These are phyloP conservation scores for Suillus ampliporus DNA, from an alignment of 768 basidiomycete species.

Conservation along the genomic window DNA sequence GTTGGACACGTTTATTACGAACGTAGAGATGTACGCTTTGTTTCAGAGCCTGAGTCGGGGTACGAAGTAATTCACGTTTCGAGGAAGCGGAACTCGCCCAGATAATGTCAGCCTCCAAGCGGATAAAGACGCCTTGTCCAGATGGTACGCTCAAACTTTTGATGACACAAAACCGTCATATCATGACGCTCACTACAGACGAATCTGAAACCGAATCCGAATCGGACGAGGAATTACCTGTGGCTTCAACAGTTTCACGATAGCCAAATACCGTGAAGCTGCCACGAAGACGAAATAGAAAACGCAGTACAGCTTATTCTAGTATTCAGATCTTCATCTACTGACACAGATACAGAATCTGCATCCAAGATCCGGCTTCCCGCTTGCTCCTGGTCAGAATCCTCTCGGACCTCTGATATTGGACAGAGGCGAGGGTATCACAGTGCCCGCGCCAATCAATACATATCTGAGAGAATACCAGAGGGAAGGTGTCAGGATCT, in stretches of 20 bases:
- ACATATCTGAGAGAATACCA: slow-evolving; percentile 91
- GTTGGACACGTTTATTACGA: neutral
- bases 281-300: slow-evolving; percentile 33
- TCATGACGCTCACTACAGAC: slow-evolving; percentile 20
- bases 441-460: slow-evolving; percentile 76
- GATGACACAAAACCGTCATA: no score
- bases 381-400: slow-evolving; percentile 49
- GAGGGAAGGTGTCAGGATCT: slow-evolving; percentile 75
- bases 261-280: neutral
- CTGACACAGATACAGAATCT: slow-evolving; percentile 36
- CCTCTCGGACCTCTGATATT: slow-evolving; percentile 55
- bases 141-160: slow-evolving; percentile 20
- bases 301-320: slow-evolving; percentile 31
- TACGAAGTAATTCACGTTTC: slow-evolving; percentile 12
- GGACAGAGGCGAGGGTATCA: slow-evolving; percentile 49
- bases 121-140: slow-evolving; percentile 17
- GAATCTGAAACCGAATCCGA: slow-evolving; percentile 56
- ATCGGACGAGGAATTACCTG: slow-evolving; percentile 33
- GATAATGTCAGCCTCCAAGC: slow-evolving; percentile 28
- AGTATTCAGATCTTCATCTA: neutral
- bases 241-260: slow-evolving; percentile 15
- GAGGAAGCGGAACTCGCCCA: slow-evolving; percentile 33
- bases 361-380: slow-evolving; percentile 60
- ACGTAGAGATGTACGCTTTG: neutral
- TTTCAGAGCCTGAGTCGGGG: slow-evolving; percentile 39